phyloP scores from a whole-genome alignment of 768 basidiomycete species.

The Tricholoma saponaceum region DNA sequence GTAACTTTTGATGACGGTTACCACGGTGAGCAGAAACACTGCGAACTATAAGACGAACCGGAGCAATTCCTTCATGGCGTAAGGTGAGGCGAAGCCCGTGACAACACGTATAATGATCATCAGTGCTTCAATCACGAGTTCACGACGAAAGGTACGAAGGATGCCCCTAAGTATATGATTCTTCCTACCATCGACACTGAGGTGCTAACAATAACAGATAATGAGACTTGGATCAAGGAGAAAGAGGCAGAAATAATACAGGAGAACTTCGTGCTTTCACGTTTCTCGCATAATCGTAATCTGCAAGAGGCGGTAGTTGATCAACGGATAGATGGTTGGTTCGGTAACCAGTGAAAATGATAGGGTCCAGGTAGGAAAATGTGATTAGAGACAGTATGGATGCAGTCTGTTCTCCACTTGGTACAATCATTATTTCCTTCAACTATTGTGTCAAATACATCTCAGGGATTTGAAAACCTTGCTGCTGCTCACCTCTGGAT shows the following conservation, averaged over 20 bases:
- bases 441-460: neutral
- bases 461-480: no score
- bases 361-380: constrained; percentile 53
- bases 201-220: no score
- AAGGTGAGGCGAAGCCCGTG: no score
- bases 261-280: constrained; percentile 23
- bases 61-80: constrained; percentile 41
- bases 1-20: constrained; percentile 42
- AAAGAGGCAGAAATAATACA: constrained; percentile 12
- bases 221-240: no score
- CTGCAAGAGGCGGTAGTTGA: constrained; percentile 58
- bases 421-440: constrained; percentile 25
- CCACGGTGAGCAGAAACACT: neutral
- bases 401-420: constrained; percentile 50
- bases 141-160: no score
- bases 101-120: no score
- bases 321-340: constrained; percentile 46
- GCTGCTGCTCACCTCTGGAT: constrained; percentile 44
- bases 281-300: constrained; percentile 43
- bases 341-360: constrained; percentile 43
- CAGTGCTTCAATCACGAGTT: no score
- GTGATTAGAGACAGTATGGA: constrained; percentile 37
- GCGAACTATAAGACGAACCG: constrained; percentile 18
- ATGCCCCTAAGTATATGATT: no score
- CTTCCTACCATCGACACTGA: constrained; percentile 38